Conservation (phyloP, 2,329 filamentous ascomycete genomes). For the Arthroderma uncinatum region DNA sequence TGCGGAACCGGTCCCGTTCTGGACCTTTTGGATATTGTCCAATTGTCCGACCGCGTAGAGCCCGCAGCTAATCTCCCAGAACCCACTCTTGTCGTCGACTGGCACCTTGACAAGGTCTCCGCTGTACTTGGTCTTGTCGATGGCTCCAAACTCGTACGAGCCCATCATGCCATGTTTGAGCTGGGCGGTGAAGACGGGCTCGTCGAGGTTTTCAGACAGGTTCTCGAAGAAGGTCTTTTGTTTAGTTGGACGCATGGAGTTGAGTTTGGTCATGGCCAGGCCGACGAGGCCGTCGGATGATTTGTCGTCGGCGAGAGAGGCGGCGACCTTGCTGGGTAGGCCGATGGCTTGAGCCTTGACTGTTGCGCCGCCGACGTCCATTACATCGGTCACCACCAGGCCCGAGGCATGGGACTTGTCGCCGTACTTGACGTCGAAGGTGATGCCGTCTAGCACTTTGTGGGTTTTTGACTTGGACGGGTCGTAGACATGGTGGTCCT, state of each 20-base stretch:
- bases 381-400: conserved; percentile 54
- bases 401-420: conserved; percentile 54
- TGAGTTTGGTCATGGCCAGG: conserved; percentile 49
- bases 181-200: conserved; percentile 61
- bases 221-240: conserved; percentile 69
- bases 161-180: conserved; percentile 51
- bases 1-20: conserved; percentile 30
- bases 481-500: conserved; percentile 47
- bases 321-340: conserved; percentile 50
- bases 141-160: conserved; percentile 62
- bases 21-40: conserved; percentile 13
- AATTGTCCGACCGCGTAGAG: conserved; percentile 44
- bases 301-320: conserved; percentile 40
- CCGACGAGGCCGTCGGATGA: conserved; percentile 53
- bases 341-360: conserved; percentile 55
- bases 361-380: conserved; percentile 50
- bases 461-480: conserved; percentile 43
- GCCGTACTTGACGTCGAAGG: conserved; percentile 54
- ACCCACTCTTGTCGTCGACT: conserved; percentile 52
- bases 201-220: conserved; percentile 47
- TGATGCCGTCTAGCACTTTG: conserved; percentile 38
- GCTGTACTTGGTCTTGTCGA: conserved; percentile 53
- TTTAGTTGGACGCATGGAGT: conserved; percentile 49
- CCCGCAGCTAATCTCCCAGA: conserved; percentile 55
- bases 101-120: conserved; percentile 52